phyloP scores from a whole-genome alignment of 768 basidiomycete species.

The Leccinum arenicola region DNA sequence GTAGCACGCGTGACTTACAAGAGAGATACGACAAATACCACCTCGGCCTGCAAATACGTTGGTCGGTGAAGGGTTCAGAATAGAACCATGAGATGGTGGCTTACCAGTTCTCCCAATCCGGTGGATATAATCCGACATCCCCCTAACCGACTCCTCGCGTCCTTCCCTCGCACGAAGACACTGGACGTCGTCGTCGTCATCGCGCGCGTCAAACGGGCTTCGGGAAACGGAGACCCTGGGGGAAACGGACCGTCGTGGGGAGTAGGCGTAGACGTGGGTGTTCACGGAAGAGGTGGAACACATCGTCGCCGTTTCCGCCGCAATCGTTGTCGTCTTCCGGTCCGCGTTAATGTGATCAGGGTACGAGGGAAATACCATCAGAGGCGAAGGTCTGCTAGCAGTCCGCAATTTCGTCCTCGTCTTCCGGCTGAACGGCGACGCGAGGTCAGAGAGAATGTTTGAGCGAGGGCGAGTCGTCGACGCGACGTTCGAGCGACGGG shows the following conservation, averaged over 20 bases:
- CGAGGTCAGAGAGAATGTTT: conserved; percentile 21
- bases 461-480: conserved; percentile 3
- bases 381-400: not conserved
- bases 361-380: conserved; percentile 26
- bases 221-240: conserved; percentile 10
- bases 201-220: conserved; percentile 5
- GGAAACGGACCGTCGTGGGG: not conserved
- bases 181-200: not conserved
- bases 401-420: conserved; percentile 5
- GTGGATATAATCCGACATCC: not conserved
- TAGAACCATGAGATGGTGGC: too few relatives aligned
- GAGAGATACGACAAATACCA: not conserved
- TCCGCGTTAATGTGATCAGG: not conserved
- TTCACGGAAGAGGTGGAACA: too few relatives aligned
- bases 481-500: not conserved
- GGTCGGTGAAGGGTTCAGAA: too few relatives aligned
- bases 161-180: not conserved
- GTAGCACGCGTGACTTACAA: too few relatives aligned
- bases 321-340: too few relatives aligned
- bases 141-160: not conserved
- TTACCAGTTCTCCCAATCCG: too few relatives aligned
- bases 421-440: conserved; percentile 14
- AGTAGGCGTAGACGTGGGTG: not conserved
- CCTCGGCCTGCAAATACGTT: too few relatives aligned
- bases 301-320: too few relatives aligned